These are phyloP conservation scores for Scleroderma citrinum DNA, from an alignment of 768 basidiomycete genomes.

Conservation along the genomic window DNA sequence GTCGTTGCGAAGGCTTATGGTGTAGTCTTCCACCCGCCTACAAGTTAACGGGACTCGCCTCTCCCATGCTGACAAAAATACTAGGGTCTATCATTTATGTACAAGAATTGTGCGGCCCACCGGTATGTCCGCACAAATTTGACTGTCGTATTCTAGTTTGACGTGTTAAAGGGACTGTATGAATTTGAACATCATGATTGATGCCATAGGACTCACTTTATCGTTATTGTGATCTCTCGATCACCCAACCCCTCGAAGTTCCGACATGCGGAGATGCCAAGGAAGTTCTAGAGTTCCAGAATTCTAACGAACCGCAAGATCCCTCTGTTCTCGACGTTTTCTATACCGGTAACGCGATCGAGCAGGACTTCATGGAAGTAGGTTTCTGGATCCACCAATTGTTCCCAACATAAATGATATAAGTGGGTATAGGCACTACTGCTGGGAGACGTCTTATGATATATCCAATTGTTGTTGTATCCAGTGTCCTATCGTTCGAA, in stretches of 20 bases:
- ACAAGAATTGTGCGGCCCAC: conserved; percentile 33
- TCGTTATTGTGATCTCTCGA: conserved; percentile 2
- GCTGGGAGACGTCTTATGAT: not conserved
- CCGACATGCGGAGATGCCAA: conserved; percentile 9
- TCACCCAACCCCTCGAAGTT: not conserved
- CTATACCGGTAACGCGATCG: conserved; percentile 28
- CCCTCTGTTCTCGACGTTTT: conserved; percentile 33
- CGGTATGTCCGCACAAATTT: conserved; percentile 15
- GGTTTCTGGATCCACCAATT: not conserved
- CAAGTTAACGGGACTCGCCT: conserved; percentile 8
- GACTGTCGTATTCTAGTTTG: not conserved
- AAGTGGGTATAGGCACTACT: not conserved
- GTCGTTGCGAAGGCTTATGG: not conserved
- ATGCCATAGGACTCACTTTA: conserved; percentile 5
- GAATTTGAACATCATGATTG: conserved; percentile 12
- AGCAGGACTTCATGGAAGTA: conserved; percentile 21
- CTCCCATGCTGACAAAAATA: not conserved
- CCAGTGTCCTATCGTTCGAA: conserved; percentile 8
- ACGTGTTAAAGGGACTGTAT: conserved; percentile 3
- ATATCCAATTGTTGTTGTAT: not conserved
- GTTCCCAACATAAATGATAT: not conserved
- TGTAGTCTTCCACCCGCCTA: not conserved
- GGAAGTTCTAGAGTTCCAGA: conserved; percentile 26
- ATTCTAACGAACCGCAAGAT: conserved; percentile 11
- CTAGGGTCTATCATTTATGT: conserved; percentile 34